Conservation (phyloP, 148 eudicot species). For the Chenopodium quinoa region DNA sequence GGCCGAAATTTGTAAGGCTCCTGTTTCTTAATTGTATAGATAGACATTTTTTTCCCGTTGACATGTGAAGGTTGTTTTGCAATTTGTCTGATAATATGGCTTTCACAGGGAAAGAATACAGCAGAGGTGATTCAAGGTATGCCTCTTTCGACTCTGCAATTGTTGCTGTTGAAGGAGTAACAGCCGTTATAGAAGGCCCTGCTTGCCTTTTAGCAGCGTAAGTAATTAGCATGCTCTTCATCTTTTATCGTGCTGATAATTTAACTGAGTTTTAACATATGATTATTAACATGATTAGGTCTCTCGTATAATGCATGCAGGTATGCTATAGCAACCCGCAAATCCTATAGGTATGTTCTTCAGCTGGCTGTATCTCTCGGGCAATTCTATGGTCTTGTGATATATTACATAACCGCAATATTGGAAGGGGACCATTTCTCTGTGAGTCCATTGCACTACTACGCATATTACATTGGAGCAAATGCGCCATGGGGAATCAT, state of each 20-base stretch:
- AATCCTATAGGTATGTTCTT: constrained; percentile 74
- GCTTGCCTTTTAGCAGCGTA: constrained; percentile 79
- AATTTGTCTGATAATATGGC: not conserved
- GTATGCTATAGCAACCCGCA: constrained; percentile 73
- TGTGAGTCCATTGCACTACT: constrained; percentile 46
- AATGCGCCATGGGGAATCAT: constrained; percentile 73
- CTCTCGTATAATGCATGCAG: constrained; percentile 34
- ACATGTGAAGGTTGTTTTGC: not conserved
- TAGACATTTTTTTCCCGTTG: not conserved
- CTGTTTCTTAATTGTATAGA: constrained; percentile 1
- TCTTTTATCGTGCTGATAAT: not conserved
- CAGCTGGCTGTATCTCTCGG: constrained; percentile 73
- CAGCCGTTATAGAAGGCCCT: constrained; percentile 84
- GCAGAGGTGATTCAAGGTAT: constrained; percentile 93
- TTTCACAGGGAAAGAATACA: constrained; percentile 84
- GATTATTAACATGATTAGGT: not conserved
- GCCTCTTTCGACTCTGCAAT: constrained; percentile 69
- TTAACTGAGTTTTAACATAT: not conserved
- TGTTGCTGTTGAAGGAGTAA: constrained; percentile 77
- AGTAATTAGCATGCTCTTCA: constrained; percentile 28
- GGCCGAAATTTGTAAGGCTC: constrained; percentile 84
- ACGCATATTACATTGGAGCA: constrained; percentile 63
- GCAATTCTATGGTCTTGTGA: constrained; percentile 79
- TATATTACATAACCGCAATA: constrained; percentile 68
- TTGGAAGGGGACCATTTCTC: constrained; percentile 83